Evolutionary conservation across 2,329 filamentous ascomycete genomes (phyloP), one percentile per base, ranked within the genome.

Genomic region (Didymella segeticola): DNA sequence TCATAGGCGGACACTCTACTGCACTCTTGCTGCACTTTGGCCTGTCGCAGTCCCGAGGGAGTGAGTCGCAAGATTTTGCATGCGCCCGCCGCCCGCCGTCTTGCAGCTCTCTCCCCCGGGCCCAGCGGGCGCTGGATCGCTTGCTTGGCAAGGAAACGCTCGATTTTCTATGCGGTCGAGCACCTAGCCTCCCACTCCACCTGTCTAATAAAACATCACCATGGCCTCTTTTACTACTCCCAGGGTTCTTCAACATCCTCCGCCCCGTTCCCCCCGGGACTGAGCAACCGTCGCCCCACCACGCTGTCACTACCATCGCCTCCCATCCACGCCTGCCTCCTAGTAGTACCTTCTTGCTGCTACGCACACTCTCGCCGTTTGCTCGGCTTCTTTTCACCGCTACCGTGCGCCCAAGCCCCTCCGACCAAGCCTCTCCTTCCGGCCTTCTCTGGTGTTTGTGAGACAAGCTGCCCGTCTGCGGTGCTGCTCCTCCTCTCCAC

Each of bases 221-320:
- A 75, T 74, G 70, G 63, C 62, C 69, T 67, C 68, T 70, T 70
- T 70, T 66, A 64, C 67, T 70, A 70, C 74, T 66, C 66, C 60
- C 69, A 78, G 76, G 76, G 73, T 74, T 63, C 64, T 72, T 69
- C 67, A 75, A 64, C 73, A 71, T 74, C 75, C 76, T 76, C 78
- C 78, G 76, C 75, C 76, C 75, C 76, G 77, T 77, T 76, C 74
- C 72, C 77, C 78, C 74, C 76, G 77, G 77, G 77, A 78, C 74
- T 80, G 79, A 81, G 70, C 68, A 56, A 54, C 57, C 58, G 56
- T 63, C 66, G 62, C 51, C 66, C 60, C 60, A 53, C 54, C 51
- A 52, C 47, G 36, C 43, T 49, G 51, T 54, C 46, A 49, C 45
- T 54, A 54, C 51, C 42, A 31, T n/a, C 41, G 17, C 19, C 12